A percentile compares a stretch with the other conserved stretches of the same genome.
These are phyloP conservation scores for Jaenimonas drosophilae DNA, from an alignment of 208 protist genomes.

Conservation along the genomic window DNA sequence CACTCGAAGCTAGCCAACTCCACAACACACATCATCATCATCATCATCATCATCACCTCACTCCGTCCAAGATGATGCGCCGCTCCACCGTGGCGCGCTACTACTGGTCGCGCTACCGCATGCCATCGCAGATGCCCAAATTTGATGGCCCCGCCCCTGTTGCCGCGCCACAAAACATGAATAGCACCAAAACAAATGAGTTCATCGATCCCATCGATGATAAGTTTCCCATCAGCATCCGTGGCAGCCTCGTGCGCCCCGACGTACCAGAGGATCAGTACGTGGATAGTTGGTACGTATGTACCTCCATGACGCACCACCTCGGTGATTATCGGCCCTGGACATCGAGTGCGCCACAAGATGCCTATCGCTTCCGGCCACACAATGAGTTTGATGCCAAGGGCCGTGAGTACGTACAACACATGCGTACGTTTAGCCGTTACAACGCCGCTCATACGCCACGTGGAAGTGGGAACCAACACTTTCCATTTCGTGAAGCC, in stretches of 20 bases:
- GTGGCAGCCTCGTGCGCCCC: slow-evolving; percentile 62
- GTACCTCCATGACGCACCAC: slow-evolving; percentile 84
- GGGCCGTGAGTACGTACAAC: slow-evolving; percentile 71
- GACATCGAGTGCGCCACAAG: slow-evolving; percentile 66
- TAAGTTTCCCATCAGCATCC: slow-evolving; percentile 80
- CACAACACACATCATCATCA: too few relatives aligned
- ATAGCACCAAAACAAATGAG: slow-evolving; percentile 84
- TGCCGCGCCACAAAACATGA: slow-evolving; percentile 86
- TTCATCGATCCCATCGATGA: slow-evolving; percentile 88
- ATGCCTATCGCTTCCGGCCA: slow-evolving; percentile 78
- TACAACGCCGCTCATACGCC: too few relatives aligned
- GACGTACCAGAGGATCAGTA: slow-evolving; percentile 85
- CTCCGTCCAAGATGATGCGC: slow-evolving; percentile 16
- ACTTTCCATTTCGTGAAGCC: slow-evolving; percentile 78
- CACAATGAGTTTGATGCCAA: slow-evolving; percentile 84
- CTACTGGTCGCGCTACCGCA: slow-evolving; percentile 85
- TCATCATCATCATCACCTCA: not conserved
- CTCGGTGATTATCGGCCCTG: slow-evolving; percentile 79
- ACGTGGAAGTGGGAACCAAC: slow-evolving; percentile 27
- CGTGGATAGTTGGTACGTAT: slow-evolving; percentile 87
- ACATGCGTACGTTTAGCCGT: slow-evolving; percentile 45
- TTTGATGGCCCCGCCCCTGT: slow-evolving; percentile 80
- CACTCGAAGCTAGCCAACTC: too few relatives aligned
- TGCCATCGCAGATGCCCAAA: slow-evolving; percentile 74
- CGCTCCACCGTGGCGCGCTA: slow-evolving; percentile 24